A percentile compares a stretch with the other conserved stretches of the same genome.
Conservation (phyloP, 352 stramenopile species). For the Peronospora destructor region DNA sequence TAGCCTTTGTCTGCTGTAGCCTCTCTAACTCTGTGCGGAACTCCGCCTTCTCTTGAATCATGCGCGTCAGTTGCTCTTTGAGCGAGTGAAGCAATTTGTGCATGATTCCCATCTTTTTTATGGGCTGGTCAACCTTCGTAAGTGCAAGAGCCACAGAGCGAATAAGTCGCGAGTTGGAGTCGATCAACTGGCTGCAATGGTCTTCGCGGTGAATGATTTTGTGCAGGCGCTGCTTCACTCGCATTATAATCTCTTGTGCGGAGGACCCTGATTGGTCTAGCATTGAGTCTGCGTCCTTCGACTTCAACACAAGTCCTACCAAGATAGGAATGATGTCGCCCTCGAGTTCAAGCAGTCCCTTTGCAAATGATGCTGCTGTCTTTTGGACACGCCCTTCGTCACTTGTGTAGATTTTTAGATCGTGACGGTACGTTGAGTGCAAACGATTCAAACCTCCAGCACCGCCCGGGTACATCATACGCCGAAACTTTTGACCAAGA, state of each 20-base stretch:
- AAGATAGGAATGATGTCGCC: constrained; percentile 99
- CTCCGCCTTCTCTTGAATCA: constrained; percentile 72
- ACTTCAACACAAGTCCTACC: constrained; percentile 89
- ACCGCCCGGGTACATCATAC: constrained; percentile 88
- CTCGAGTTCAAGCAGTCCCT: constrained; percentile 97
- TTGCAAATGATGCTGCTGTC: constrained; percentile 98
- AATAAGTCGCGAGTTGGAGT: constrained; percentile 71
- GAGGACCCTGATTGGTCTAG: constrained; percentile 97
- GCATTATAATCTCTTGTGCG: constrained; percentile 87
- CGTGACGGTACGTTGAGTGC: constrained; percentile 98
- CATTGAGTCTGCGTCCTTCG: constrained; percentile 92
- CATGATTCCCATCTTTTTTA: constrained; percentile 89
- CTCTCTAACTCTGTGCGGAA: constrained; percentile 43
- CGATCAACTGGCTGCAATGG: constrained; percentile 69
- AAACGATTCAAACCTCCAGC: constrained; percentile 94
- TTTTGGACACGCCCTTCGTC: constrained; percentile 99
- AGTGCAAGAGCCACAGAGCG: constrained; percentile 75
- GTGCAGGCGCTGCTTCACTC: constrained; percentile 83
- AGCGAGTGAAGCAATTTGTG: constrained; percentile 89
- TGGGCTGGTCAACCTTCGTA: constrained; percentile 87
- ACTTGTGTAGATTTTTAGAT: constrained; percentile 99
- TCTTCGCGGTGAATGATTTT: constrained; percentile 82
- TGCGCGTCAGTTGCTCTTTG: constrained; percentile 87
- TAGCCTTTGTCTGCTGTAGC: constrained; percentile 44
- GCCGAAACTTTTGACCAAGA: constrained; percentile 87